Base-by-base conservation (phyloP, 2,329 filamentous ascomycete species). In the Pseudocercospora crystallina region DNA sequence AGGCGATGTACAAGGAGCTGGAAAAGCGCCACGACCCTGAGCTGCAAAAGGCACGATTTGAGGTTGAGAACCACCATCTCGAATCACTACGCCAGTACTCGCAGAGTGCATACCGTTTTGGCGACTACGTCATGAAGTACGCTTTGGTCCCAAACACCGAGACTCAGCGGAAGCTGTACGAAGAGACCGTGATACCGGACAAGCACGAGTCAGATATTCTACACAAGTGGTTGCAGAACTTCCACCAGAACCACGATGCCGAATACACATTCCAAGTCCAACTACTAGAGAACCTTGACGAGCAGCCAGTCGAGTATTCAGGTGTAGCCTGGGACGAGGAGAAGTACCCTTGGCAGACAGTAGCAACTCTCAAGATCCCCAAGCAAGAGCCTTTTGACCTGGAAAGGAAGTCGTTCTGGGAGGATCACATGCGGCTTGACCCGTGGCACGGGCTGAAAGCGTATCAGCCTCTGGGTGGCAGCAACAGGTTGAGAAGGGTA, bases 21-120 rank as follows among this genome's bases (percentile, higher is more conserved):
- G 69, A 74, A 49, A 62, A 62, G 20, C 62, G 70, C 0, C 54
- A 64, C 8, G 69, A 75, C 48, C 66, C 65, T 2, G 63, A 69
- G 1, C 59, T 76, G 1, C 73, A 76, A 43, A 70, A 69, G 36
- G 70, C 63, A 5, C 63, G 69, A 8, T 70, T 74, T 55, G 56
- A 67, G 40, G 67, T 75, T 8, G 65, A 61, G 5, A 74, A 75
- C 49, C 72, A 63, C 1, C 70, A 72, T 49, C 59, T 76, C 3
- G 67, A 71, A 44, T 65, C 66, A 15, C 68, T 65, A 11, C 48
- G 63, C 26, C 64, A 74, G 49, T 77, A 79, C 63, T 74, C 73
- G 0, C 75, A 79, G 59, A 72, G 69, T 11, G 73, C 76, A 0
- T 77, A 76, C 57, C 73, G 73, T 15, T 78, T 74, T 53, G 75